Evolutionary conservation across 805 yeast species (phyloP), one percentile per base, ranked within the genome.

Genomic region (Metschnikowia corniflorae): DNA sequence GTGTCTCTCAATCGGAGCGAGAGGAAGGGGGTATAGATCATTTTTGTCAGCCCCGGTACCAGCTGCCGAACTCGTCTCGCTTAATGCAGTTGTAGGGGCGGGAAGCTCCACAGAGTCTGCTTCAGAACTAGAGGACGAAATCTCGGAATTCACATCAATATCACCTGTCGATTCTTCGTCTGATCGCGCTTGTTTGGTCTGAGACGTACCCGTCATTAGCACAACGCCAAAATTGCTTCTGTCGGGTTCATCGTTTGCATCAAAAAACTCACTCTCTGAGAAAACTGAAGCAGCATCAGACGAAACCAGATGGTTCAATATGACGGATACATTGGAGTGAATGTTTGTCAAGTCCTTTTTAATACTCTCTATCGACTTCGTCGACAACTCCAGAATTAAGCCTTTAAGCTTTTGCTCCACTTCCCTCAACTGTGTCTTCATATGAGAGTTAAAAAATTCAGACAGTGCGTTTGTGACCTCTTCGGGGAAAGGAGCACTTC

Each of bases 21-120:
- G 57, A 0, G 89, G 85, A 31, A 89, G 67, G 1, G 97, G 96
- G 46, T 73, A 80, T n/a, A 86, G 59, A 29, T 66, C 71, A 10
- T 43, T 47, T 26, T 50, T 58, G n/a, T 44, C 53, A 2, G 37
- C 15, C 3, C 12, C 13, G 2, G 8, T 15, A 8, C 18, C 32
- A 1, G 5, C 21, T 2, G 27, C 36, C n/a, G 23, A 23, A 4
- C 31, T 16, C 19, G 7, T n/a, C 10, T 30, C 30, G 14, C 24
- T 16, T 3, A 28, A 14, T 6, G 27, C 24, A 12, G 27, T n/a
- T 2, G 38, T 37, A 0, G 47, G 40, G n/a, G 26, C 37, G 2
- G 44, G 44, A 8, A 40, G 25, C 8, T 45, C 51, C 12, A 41
- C 53, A 1, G 42, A 38, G 5, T 43, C 45, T 17, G 26, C 35